Percentiles rank a stretch among this genome's conserved stretches.
Evolutionary conservation across 2,329 filamentous ascomycete species (phyloP).

Genomic region (Paecilomyces fulvus): DNA sequence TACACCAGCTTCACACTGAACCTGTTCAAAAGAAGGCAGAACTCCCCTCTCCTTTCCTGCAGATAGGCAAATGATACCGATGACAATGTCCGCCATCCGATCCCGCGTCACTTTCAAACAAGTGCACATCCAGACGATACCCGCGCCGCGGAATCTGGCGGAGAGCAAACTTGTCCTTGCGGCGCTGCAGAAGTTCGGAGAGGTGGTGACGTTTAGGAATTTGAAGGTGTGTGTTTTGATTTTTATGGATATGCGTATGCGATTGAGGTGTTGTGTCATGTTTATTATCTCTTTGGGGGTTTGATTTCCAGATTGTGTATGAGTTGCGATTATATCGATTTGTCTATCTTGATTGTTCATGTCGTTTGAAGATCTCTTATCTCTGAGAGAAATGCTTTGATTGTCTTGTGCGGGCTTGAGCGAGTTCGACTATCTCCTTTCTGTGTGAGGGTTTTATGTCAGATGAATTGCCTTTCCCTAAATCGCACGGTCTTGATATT

Average conservation of each 20-base stretch:
- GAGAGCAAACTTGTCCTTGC: constrained; percentile 28
- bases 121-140: constrained; percentile 23
- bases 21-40: no score
- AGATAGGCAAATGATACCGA: not conserved
- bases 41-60: no score
- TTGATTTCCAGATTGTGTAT: no score
- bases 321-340: not conserved
- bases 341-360: not conserved
- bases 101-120: constrained; percentile 13
- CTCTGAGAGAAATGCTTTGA: not conserved
- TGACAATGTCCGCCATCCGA: constrained; percentile 8
- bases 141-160: constrained; percentile 18
- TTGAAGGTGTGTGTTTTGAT: constrained; percentile 18
- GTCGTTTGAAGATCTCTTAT: not conserved
- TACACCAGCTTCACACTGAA: no score
- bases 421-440: not conserved
- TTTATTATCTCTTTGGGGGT: not conserved
- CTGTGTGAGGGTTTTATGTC: not conserved
- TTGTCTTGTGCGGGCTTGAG: not conserved
- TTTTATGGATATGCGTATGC: not conserved
- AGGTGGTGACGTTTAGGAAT: constrained; percentile 31
- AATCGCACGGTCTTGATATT: not conserved
- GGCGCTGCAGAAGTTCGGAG: constrained; percentile 33
- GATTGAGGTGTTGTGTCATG: not conserved
- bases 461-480: no score